Conservation (phyloP, 2,329 filamentous ascomycete species). For the Beauveria pseudobassiana region DNA sequence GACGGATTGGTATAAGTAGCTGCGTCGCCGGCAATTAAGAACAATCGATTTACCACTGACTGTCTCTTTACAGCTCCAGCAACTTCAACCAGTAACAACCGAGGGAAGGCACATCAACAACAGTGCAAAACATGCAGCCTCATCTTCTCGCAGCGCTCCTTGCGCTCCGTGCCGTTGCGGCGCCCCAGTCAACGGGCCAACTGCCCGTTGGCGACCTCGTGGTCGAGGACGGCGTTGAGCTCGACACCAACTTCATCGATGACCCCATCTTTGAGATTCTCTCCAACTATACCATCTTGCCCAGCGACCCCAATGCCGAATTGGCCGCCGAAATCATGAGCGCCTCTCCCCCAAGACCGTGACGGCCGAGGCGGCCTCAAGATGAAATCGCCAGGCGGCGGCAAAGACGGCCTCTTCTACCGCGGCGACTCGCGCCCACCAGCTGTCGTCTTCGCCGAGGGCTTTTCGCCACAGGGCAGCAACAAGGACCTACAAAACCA, state of each 20-base stretch:
- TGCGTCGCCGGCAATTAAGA: neutral
- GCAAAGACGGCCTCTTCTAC: constrained; percentile 7
- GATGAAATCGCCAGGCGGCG: neutral
- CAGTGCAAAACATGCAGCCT: neutral
- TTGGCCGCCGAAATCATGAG: neutral
- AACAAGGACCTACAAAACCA: constrained; percentile 3
- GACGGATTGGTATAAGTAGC: neutral
- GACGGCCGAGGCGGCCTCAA: neutral
- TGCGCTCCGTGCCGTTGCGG: neutral
- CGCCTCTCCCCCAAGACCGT: neutral
- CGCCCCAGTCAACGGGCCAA: neutral
- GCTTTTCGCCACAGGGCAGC: constrained; percentile 1
- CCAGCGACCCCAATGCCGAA: neutral
- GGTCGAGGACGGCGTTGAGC: neutral
- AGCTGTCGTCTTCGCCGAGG: neutral
- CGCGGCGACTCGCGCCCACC: constrained; percentile 11
- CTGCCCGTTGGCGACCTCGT: neutral
- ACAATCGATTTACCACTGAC: neutral
- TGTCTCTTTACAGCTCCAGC: neutral
- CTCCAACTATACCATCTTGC: neutral
- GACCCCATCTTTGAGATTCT: neutral
- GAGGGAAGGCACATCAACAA: neutral
- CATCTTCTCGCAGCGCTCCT: neutral
- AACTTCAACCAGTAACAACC: neutral
- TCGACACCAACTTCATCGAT: neutral